Evolutionary conservation across 768 basidiomycete species (phyloP).

Genomic region (Suillus subalutaceus): DNA sequence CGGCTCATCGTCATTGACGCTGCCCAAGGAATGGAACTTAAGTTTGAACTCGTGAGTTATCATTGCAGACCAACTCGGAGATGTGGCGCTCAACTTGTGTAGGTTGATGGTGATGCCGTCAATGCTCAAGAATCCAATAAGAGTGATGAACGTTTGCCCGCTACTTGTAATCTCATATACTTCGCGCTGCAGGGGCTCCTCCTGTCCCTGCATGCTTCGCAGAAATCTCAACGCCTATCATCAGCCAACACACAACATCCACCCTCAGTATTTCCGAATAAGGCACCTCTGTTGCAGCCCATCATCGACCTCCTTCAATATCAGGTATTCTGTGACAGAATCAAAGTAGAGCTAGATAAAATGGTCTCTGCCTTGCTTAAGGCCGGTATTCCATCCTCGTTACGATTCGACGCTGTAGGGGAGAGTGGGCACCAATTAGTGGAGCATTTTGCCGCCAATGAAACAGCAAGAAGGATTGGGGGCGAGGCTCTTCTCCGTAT

Average conservation of each 20-base stretch:
- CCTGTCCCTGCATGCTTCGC: slow-evolving; percentile 56
- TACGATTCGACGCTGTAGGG: slow-evolving; percentile 66
- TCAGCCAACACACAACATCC: slow-evolving; percentile 28
- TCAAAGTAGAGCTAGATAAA: slow-evolving; percentile 59
- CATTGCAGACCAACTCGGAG: slow-evolving; percentile 23
- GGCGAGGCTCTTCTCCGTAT: slow-evolving; percentile 78
- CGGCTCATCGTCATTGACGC: slow-evolving; percentile 75
- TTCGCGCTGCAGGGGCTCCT: slow-evolving; percentile 65
- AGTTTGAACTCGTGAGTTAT: slow-evolving; percentile 69
- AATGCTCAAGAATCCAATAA: slow-evolving; percentile 14
- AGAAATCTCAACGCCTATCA: slow-evolving; percentile 46
- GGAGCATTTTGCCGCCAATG: slow-evolving; percentile 44
- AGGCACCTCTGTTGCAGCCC: slow-evolving; percentile 67
- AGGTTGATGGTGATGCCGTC: slow-evolving; percentile 39
- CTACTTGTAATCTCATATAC: slow-evolving; percentile 70
- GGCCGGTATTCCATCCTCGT: slow-evolving; percentile 57
- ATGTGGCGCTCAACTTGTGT: slow-evolving; percentile 1
- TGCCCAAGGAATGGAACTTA: slow-evolving; percentile 68
- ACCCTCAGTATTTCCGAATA: slow-evolving; percentile 14
- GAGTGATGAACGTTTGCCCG: slow-evolving; percentile 24
- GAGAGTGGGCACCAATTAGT: slow-evolving; percentile 67
- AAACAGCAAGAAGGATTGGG: slow-evolving; percentile 48
- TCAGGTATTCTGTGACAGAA: slow-evolving; percentile 66
- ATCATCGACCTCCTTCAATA: slow-evolving; percentile 83
- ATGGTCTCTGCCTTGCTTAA: slow-evolving; percentile 49